phyloP scores from a whole-genome alignment of 1,139 yeast species.

The Magnusiomyces sp. region DNA sequence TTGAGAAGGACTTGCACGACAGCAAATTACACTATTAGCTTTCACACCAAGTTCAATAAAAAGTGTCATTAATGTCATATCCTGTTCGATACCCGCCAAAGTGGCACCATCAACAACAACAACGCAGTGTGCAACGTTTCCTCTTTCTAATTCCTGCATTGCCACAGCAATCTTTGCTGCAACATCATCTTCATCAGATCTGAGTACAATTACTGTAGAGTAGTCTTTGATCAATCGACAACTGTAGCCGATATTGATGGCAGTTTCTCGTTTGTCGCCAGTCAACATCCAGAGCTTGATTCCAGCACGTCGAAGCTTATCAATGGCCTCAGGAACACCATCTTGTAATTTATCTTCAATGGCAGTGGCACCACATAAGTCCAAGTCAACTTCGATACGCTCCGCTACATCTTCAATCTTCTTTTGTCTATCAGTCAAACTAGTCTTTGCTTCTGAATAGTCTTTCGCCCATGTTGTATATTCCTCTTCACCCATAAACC shows the following conservation, averaged over 20 bases:
- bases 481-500: conserved; percentile 53
- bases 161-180: conserved; percentile 51
- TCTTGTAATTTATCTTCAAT: conserved; percentile 94
- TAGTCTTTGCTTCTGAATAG: conserved; percentile 69
- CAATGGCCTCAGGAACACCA: conserved; percentile 93
- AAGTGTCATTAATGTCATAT: conserved; percentile 58
- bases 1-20: conserved; percentile 90
- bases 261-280: conserved; percentile 96
- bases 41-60: conserved; percentile 79
- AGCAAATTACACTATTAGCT: conserved; percentile 86
- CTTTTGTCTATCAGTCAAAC: conserved; percentile 56
- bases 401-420: conserved; percentile 70
- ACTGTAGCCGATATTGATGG: conserved; percentile 92
- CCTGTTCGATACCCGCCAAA: conserved; percentile 59
- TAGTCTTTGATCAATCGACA: conserved; percentile 89
- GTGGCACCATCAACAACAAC: conserved; percentile 91
- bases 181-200: conserved; percentile 42
- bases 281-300: conserved; percentile 97
- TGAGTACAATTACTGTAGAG: conserved; percentile 74
- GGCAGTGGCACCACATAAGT: conserved; percentile 85
- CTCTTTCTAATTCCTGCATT: conserved; percentile 51
- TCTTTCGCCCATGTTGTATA: conserved; percentile 59
- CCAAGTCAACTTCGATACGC: conserved; percentile 55
- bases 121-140: conserved; percentile 84
- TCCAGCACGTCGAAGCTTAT: conserved; percentile 84